phyloP scores from a whole-genome alignment of 495 filamentous ascomycete species.

The Oleoguttula mirabilis region DNA sequence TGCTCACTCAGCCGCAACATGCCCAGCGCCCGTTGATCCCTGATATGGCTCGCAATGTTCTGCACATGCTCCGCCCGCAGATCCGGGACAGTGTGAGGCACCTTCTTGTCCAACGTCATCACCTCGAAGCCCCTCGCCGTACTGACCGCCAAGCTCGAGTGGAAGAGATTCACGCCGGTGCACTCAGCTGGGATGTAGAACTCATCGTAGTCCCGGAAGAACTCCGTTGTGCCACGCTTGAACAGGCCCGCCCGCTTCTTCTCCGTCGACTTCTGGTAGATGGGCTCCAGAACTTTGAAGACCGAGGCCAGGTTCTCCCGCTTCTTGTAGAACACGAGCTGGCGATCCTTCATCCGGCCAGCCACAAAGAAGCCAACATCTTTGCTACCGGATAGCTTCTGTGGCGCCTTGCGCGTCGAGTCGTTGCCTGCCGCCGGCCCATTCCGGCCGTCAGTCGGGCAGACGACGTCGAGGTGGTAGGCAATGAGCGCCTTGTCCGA shows the following conservation, averaged over 20 bases:
- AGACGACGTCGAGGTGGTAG: constrained; percentile 84
- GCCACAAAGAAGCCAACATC: constrained; percentile 95
- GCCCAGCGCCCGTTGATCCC: constrained; percentile 69
- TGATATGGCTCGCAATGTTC: constrained; percentile 69
- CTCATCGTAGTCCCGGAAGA: constrained; percentile 95
- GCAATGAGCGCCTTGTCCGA: constrained; percentile 85
- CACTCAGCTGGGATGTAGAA: constrained; percentile 98
- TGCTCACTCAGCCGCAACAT: constrained; percentile 93
- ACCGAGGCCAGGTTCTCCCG: constrained; percentile 80
- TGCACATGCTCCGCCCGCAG: constrained; percentile 61
- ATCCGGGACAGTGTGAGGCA: constrained; percentile 79
- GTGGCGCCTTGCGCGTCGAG: constrained; percentile 61
- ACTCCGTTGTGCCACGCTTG: constrained; percentile 67
- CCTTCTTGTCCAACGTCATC: constrained; percentile 91
- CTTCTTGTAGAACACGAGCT: constrained; percentile 92
- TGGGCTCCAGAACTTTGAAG: constrained; percentile 87
- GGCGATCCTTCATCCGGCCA: constrained; percentile 91
- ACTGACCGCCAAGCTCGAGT: constrained; percentile 78
- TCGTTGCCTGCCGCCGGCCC: constrained; percentile 47
- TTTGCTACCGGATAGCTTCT: constrained; percentile 73
- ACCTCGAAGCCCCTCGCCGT: constrained; percentile 92
- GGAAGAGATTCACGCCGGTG: constrained; percentile 90
- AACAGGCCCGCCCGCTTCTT: constrained; percentile 50
- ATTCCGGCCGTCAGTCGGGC: constrained; percentile 57
- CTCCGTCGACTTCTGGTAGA: constrained; percentile 75